Base-by-base conservation (phyloP, 345 rosid genomes). In the Luvunga scandens region DNA sequence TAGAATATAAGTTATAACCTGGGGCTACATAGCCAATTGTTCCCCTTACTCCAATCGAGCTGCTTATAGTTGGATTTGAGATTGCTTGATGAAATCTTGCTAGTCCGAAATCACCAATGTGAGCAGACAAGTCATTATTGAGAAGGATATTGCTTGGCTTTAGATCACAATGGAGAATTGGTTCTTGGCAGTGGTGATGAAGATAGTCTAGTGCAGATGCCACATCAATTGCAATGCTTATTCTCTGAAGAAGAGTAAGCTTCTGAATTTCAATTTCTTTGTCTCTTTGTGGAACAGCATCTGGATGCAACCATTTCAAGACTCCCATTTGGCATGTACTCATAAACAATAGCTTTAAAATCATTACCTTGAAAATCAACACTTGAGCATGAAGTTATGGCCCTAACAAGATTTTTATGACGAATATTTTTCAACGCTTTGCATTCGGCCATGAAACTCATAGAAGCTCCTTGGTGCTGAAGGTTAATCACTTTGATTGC, bases 11-110 rank as follows among this genome's bases (percentile, higher is more conserved):
- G n/a, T n/a, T n/a, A n/a, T 50, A 50, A 50, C 86, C 77, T 56
- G 81, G 86, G 30, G 86, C 69, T 69, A 68, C 34, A 55, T 83
- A 83, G 2, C 73, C 73, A 27, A 80, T 73, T 24, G 80, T 77
- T 62, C 82, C 78, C 59, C 45, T 79, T 38, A 79, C 18, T 30
- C 74, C 82, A 79, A 79, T 28, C 27, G 78, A 73, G 48, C 77
- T 79, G 63, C 50, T 65, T 7, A 39, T 48, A 9, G 56, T 73
- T 28, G 38, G 25, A 61, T 48, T 24, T n/a, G 69, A 39, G 13
- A 22, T 30, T 30, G 50, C 62, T 65, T 39, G 14, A 22, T 50
- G 31, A 45, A 75, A 48, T n/a, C 50, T 75, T 21, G 78, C 71
- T 28, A 65, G 27, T 12, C 77, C 77, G 4, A 60, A 73, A 24